A percentile compares a stretch with the other conserved stretches of the same genome.
Conservation (phyloP, 2,329 filamentous ascomycete species). For the Annulohypoxylon truncatum region DNA sequence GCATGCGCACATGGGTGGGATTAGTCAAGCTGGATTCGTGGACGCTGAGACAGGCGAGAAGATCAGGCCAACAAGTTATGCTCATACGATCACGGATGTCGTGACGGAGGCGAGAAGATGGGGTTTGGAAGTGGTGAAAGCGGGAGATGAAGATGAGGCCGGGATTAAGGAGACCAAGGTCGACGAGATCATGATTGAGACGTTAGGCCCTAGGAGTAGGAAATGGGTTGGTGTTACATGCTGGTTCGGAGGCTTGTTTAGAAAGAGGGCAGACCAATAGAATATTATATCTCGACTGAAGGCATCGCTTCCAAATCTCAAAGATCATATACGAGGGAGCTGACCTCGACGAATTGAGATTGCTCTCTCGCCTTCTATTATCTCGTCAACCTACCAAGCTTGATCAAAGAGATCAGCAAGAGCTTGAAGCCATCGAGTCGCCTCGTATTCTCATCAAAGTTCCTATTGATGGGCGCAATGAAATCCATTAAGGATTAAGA, state of each 20-base stretch:
- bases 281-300: conserved; percentile 50
- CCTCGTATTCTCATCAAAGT: conserved; percentile 56
- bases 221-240: conserved; percentile 72
- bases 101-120: conserved; percentile 59
- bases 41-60: conserved; percentile 64
- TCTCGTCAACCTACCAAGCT: conserved; percentile 48
- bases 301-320: conserved; percentile 53
- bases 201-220: conserved; percentile 68
- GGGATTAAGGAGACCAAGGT: conserved; percentile 57
- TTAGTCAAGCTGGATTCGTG: conserved; percentile 71
- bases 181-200: conserved; percentile 66
- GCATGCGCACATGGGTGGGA: conserved; percentile 71
- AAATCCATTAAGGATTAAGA: conserved; percentile 10
- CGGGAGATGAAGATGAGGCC: conserved; percentile 41
- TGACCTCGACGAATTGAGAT: conserved; percentile 51
- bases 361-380: conserved; percentile 57
- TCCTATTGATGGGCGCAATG: conserved; percentile 39
- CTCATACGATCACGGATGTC: conserved; percentile 64
- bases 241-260: conserved; percentile 65
- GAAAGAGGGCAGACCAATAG: conserved; percentile 37
- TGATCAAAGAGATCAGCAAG: conserved; percentile 50
- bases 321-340: conserved; percentile 50
- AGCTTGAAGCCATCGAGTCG: conserved; percentile 51
- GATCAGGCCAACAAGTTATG: conserved; percentile 69
- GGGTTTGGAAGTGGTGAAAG: conserved; percentile 58